Evolutionary conservation across 2,329 filamentous ascomycete genomes (phyloP), one percentile per base, ranked within the genome.

Genomic region (Colletotrichum spaethianum): DNA sequence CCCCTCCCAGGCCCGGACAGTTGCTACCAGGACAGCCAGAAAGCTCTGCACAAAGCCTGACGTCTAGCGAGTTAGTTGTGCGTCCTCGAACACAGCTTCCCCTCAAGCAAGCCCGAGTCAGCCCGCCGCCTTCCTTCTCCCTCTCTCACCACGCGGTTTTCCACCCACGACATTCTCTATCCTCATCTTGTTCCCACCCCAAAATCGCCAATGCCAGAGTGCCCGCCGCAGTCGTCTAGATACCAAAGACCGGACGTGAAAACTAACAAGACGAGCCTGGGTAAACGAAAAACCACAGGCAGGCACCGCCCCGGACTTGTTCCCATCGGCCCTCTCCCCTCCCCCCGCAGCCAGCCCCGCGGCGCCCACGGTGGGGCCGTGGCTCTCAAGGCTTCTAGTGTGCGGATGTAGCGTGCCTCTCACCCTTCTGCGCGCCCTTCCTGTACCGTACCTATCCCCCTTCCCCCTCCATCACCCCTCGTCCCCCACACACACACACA

Each of bases 291-390:
- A 36, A 36, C 33, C 33, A 36, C 6, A 36, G 33, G 33, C 8
- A 2, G 33, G 8, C 11, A 7, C 33, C 33, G 33, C 8, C 8
- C 8, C 33, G 33, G 33, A 2, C 11, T 36, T 8, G 8, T 36
- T 12, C 48, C 40, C 23, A 63, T 50, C 66, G 60, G 52, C 42
- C 50, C 60, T 64, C n/a, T n/a, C n/a, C n/a, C 20, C 46, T 42
- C 65, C 50, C 59, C 52, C 8, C 65, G 26, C 20, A 2, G 5
- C 40, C 26, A 63, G 52, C 67, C 60, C 52, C 60, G 60, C 67
- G 50, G 52, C 44, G 42, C 23, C 63, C 42, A 66, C 2, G 26
- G 53, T 60, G 63, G 63, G 63, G 63, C 63, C 63, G 63, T 50
- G 23, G 11, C 36, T 53, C 26, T 16, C n/a, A 42, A 33, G 18